Conservation (phyloP, 257 asterid genomes). For the Ehretia macrophylla region DNA sequence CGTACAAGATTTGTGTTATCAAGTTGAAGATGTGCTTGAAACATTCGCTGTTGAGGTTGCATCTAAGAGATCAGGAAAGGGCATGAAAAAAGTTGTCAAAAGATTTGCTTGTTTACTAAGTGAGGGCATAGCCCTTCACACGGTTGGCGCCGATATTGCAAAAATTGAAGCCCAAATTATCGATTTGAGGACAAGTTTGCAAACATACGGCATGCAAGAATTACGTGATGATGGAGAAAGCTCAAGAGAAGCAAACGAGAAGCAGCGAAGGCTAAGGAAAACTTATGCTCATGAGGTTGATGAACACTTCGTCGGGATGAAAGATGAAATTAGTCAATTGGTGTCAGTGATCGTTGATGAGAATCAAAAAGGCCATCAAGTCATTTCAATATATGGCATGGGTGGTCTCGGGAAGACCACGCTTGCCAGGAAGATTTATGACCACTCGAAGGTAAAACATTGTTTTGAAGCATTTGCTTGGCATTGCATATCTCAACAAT, state of each 20-base stretch:
- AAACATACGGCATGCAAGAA: not conserved
- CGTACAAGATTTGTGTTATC: not conserved
- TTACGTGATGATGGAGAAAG: not conserved
- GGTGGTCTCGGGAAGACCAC: slow-evolving; percentile 35
- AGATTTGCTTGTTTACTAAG: not conserved
- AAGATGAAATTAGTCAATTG: slow-evolving; percentile 13
- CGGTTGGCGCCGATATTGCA: not conserved
- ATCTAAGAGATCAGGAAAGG: too few species aligned
- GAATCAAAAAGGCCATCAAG: not conserved
- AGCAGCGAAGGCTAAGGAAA: not conserved
- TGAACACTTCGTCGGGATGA: slow-evolving; percentile 15
- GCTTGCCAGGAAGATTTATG: slow-evolving; percentile 20
- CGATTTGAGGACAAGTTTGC: not conserved
- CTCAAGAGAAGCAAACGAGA: not conserved
- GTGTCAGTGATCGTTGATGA: slow-evolving; percentile 2
- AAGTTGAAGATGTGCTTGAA: slow-evolving; percentile 3
- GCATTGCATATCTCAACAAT: slow-evolving; percentile 22
- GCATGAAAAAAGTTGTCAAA: not conserved
- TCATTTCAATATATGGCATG: slow-evolving; percentile 21
- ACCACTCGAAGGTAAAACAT: slow-evolving; percentile 1
- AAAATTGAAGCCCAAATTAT: slow-evolving; percentile 1
- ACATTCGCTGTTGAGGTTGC: too few species aligned
- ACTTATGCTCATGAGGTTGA: slow-evolving; percentile 4
- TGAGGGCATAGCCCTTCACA: not conserved
- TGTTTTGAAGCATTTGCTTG: slow-evolving; percentile 18